Conservation (phyloP, 2,329 filamentous ascomycete genomes). For the Fusarium nelsonii region DNA sequence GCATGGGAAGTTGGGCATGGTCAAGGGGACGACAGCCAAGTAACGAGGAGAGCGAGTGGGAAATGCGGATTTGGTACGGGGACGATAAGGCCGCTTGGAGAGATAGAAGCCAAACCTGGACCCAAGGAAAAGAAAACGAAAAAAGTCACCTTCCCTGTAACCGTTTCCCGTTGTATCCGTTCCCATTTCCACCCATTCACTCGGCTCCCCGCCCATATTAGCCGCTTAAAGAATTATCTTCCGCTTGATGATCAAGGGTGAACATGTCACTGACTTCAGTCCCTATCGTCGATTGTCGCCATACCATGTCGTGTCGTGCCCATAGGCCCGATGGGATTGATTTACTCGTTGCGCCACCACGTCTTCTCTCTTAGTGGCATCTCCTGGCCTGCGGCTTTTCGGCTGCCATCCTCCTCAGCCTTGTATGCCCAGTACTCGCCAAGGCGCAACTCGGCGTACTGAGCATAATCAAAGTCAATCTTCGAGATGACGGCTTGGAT, state of each 20-base stretch:
- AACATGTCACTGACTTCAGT: constrained; percentile 20
- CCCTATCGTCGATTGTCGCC: constrained; percentile 17
- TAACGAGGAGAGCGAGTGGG: constrained; percentile 6
- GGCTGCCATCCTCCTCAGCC: constrained; percentile 74
- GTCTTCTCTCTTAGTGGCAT: constrained; percentile 81
- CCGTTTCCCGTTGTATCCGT: constrained; percentile 27
- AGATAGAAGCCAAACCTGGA: constrained; percentile 29
- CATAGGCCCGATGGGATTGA: constrained; percentile 4
- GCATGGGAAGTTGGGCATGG: background rate
- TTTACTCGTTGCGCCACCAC: constrained; percentile 69
- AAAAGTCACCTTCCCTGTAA: constrained; percentile 28
- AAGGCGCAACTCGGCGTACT: constrained; percentile 86
- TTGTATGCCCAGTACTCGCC: constrained; percentile 96
- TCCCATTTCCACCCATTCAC: constrained; percentile 24
- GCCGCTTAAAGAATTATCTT: constrained; percentile 14
- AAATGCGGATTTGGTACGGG: constrained; percentile 12
- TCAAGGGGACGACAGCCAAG: background rate
- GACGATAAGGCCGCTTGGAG: constrained; percentile 29
- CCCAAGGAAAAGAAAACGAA: constrained; percentile 15
- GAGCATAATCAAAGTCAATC: constrained; percentile 97
- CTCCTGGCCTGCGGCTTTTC: constrained; percentile 65
- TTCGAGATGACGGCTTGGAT: constrained; percentile 95
- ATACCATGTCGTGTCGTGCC: constrained; percentile 4
- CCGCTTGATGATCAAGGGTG: constrained; percentile 16
- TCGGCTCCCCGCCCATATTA: constrained; percentile 18